These are phyloP conservation scores for Vitis hybrid DNA, from an alignment of 177 flowering plant species.

Conservation along the genomic window DNA sequence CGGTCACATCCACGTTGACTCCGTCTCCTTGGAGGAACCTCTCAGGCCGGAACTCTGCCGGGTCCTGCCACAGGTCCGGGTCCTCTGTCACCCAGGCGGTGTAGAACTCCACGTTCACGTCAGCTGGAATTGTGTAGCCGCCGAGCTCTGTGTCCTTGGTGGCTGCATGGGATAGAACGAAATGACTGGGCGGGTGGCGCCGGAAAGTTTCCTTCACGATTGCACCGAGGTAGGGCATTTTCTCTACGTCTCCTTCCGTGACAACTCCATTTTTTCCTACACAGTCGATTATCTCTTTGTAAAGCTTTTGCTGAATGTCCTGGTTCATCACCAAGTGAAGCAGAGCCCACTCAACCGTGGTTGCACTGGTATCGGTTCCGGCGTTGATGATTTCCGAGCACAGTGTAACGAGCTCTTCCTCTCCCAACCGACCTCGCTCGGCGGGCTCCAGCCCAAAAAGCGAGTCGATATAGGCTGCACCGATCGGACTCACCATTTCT, in stretches of 20 bases:
- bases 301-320: slow-evolving; percentile 63
- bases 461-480: slow-evolving; percentile 88
- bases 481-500: slow-evolving; percentile 62
- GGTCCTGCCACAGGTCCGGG: slow-evolving; percentile 69
- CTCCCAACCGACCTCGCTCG: slow-evolving; percentile 50
- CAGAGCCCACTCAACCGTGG: slow-evolving; percentile 78
- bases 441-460: slow-evolving; percentile 48
- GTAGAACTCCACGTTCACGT: slow-evolving; percentile 72
- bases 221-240: slow-evolving; percentile 65
- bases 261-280: slow-evolving; percentile 58
- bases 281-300: slow-evolving; percentile 49
- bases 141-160: slow-evolving; percentile 60
- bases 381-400: slow-evolving; percentile 81
- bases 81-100: slow-evolving; percentile 84
- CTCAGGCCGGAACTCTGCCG: slow-evolving; percentile 79
- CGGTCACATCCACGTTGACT: slow-evolving; percentile 74
- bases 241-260: slow-evolving; percentile 58
- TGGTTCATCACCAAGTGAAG: slow-evolving; percentile 68
- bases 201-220: slow-evolving; percentile 81
- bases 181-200: slow-evolving; percentile 91
- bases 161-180: slow-evolving; percentile 73
- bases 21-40: slow-evolving; percentile 84
- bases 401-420: slow-evolving; percentile 75
- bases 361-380: slow-evolving; percentile 92
- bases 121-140: slow-evolving; percentile 71